Base-by-base conservation (phyloP, 2,329 filamentous ascomycete genomes). In the Chaetomium sp. region DNA sequence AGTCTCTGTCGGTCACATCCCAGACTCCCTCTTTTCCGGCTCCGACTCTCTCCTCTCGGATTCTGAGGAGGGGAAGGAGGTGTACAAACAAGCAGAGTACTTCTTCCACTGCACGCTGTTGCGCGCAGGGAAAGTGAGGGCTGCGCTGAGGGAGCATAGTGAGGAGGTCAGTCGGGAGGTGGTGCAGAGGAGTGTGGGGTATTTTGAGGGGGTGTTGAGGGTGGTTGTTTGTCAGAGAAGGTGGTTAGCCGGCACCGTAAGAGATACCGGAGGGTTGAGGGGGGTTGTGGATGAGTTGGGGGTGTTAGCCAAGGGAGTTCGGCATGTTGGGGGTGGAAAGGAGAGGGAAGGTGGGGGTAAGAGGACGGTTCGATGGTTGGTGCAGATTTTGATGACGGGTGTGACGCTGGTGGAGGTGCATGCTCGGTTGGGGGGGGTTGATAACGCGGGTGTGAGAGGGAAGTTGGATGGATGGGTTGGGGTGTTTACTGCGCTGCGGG, bases 141-240 rank as follows among this genome's bases (percentile, higher is more conserved):
- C 80, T 43, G 79, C 85, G 35, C 76, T 82, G 8, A 79, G 84
- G 60, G 85, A 89, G 50, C 90, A 95, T 70, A 90, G 88, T 0
- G 86, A 89, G 40, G 95, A 99, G 61, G 73, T 99, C 41, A 95
- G 87, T 45, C 79, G 84, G 43, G 86, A 89, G 7, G 90, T 96
- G 64, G 80, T 94, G 6, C 79, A 81, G 43, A 81, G 91, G 66
- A 91, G 90, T 67, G 80, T 88, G 49, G 90, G 90, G 0, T 89
- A 89, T 61, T 75, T 96, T n/a, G 94, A 99, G 68, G 90, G 91
- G 33, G 78, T 96, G 57, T 74, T 97, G 35, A 79, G 86, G 57
- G 72, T 84, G n/a, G 69, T 81, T 1, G 66, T 89, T 10, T 71
- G 74, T 3, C 88, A 91, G 68, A 78, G 86, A 56, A 70, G 69